Percentiles rank a stretch among this genome's conserved stretches.
Conservation (phyloP, 345 rosid species). For the Eucalyptus curtisii region DNA sequence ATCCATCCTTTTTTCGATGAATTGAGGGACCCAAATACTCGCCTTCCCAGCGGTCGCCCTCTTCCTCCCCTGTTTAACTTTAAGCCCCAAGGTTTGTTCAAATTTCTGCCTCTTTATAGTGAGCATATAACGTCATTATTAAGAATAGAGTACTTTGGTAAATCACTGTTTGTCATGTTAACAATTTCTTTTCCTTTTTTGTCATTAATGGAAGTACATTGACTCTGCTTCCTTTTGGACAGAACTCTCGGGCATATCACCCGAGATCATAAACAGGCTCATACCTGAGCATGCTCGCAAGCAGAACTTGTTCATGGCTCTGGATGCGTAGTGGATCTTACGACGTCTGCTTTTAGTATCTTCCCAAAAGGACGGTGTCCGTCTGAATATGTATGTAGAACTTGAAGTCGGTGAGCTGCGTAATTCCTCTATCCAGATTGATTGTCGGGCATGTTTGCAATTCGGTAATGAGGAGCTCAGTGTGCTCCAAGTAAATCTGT, state of each 20-base stretch:
- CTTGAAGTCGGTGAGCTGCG: background rate
- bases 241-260: slow-evolving; percentile 71
- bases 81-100: slow-evolving; percentile 51
- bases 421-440: background rate
- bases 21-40: slow-evolving; percentile 74
- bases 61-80: slow-evolving; percentile 89
- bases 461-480: background rate
- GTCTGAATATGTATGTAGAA: background rate
- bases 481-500: background rate
- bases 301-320: slow-evolving; percentile 88
- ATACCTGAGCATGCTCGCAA: slow-evolving; percentile 86
- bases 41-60: slow-evolving; percentile 91
- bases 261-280: slow-evolving; percentile 51
- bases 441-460: background rate
- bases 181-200: background rate
- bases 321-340: slow-evolving; percentile 27
- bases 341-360: background rate
- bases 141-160: background rate
- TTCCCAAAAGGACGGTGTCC: background rate
- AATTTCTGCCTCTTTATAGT: background rate
- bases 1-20: slow-evolving; percentile 88
- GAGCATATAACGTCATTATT: background rate
- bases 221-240: background rate
- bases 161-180: background rate
- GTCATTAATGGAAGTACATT: background rate